Percentiles rank a stretch among this genome's conserved stretches.
Evolutionary conservation across 2,329 filamentous ascomycete genomes (phyloP).

Genomic region (Trichoderma sp.): DNA sequence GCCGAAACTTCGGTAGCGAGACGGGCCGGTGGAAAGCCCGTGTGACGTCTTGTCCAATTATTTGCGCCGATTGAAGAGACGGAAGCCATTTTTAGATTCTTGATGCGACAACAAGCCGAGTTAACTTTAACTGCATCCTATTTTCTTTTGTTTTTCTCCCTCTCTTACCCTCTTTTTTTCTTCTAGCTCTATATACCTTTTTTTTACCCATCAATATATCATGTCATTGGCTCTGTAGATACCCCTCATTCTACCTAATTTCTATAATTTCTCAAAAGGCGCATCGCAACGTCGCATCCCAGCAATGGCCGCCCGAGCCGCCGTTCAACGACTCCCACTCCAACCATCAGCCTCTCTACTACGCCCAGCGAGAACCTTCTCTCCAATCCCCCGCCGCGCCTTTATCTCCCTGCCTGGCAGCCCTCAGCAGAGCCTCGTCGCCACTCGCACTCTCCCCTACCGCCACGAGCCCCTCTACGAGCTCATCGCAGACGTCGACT

Average conservation of each 20-base stretch:
- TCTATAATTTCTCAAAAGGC: not conserved
- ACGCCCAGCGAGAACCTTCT: constrained; percentile 45
- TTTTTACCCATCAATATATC: not conserved
- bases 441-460: constrained; percentile 78
- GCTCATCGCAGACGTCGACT: constrained; percentile 85
- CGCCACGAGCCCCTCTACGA: constrained; percentile 71
- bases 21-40: not conserved
- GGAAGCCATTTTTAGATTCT: not conserved
- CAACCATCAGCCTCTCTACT: constrained; percentile 4
- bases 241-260: not conserved
- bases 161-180: not conserved
- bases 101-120: not conserved
- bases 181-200: not conserved
- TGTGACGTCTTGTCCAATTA: constrained; percentile 7
- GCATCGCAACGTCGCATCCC: not conserved
- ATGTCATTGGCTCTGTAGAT: not conserved
- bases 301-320: constrained; percentile 30
- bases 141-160: not conserved
- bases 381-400: constrained; percentile 41
- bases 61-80: not conserved
- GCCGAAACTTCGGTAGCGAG: constrained; percentile 25
- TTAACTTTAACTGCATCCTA: not conserved
- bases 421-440: constrained; percentile 67
- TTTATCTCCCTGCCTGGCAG: constrained; percentile 44
- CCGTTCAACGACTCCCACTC: constrained; percentile 8